Conservation (phyloP, 2,329 filamentous ascomycete species). For the Podosphaera leucotricha region DNA sequence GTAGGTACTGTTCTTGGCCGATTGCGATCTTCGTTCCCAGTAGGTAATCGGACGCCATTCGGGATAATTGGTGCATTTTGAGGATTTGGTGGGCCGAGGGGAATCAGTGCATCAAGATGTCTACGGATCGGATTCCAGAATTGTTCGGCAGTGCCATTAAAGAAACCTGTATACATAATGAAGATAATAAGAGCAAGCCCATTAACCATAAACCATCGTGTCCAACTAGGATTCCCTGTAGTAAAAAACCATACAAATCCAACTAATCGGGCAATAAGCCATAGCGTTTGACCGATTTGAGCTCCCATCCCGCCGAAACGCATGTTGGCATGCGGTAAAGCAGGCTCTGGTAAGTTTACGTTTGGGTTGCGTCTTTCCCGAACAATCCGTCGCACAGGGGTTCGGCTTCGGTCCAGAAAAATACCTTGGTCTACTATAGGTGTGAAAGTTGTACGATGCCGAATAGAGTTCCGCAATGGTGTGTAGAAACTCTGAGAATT, state of each 20-base stretch:
- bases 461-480: slow-evolving; percentile 15
- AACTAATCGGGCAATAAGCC: slow-evolving; percentile 32
- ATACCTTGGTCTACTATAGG: slow-evolving; percentile 3
- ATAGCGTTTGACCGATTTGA: slow-evolving; percentile 33
- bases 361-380: slow-evolving; percentile 5
- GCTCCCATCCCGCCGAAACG: slow-evolving; percentile 12
- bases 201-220: slow-evolving; percentile 31
- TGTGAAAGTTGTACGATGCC: slow-evolving; percentile 3
- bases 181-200: slow-evolving; percentile 31
- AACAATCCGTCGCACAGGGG: slow-evolving; percentile 5
- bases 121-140: slow-evolving; percentile 31
- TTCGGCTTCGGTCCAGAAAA: slow-evolving; percentile 10
- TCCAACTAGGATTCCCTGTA: slow-evolving; percentile 31
- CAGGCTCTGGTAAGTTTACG: slow-evolving; percentile 2
- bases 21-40: slow-evolving; percentile 11
- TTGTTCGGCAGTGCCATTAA: slow-evolving; percentile 31
- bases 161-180: slow-evolving; percentile 32
- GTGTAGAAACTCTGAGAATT: slow-evolving; percentile 28
- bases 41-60: slow-evolving; percentile 13
- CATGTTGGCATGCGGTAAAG: slow-evolving; percentile 11
- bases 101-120: slow-evolving; percentile 35
- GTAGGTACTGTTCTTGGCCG: slow-evolving; percentile 9
- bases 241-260: slow-evolving; percentile 44
- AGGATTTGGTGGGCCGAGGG: slow-evolving; percentile 20
- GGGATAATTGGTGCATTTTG: slow-evolving; percentile 3